These are phyloP conservation scores for Hypsizygus ulmarius DNA, from an alignment of 1,284 basidiomycete species.

Conservation along the genomic window DNA sequence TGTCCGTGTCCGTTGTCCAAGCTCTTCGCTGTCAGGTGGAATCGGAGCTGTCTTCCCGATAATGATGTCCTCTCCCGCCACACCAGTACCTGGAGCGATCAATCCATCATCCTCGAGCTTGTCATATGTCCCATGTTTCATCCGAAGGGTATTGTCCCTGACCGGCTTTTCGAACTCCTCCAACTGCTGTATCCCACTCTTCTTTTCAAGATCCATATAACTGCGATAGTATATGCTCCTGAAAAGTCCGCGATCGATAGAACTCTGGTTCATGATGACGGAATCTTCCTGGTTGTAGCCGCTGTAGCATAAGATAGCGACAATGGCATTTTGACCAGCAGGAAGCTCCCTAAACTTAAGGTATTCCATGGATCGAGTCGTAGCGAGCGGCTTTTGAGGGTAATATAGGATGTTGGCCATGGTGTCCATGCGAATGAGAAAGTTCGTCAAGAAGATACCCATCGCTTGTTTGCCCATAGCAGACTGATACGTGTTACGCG, in stretches of 20 bases:
- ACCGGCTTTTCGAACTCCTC: conserved; percentile 99
- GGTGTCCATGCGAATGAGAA: conserved; percentile 97
- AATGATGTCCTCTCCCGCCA: conserved; percentile 97
- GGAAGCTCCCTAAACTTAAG: conserved; percentile 97
- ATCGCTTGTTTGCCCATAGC: conserved; percentile 99
- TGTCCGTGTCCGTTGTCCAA: conserved; percentile 89
- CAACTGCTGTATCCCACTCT: conserved; percentile 86
- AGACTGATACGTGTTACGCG: conserved; percentile 98
- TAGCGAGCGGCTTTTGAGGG: conserved; percentile 97
- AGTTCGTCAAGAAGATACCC: conserved; percentile 98
- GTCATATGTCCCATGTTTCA: conserved; percentile 99
- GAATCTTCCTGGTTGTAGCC: conserved; percentile 99
- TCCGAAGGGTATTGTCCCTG: conserved; percentile 88
- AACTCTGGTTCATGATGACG: conserved; percentile 99
- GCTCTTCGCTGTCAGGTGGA: conserved; percentile 93
- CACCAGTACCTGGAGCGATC: conserved; percentile 93
- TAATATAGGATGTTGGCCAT: conserved; percentile 99
- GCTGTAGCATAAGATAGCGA: conserved; percentile 98
- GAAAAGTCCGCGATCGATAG: conserved; percentile 97
- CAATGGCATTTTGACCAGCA: conserved; percentile 97
- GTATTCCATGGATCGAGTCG: conserved; percentile 98
- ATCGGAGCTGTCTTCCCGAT: conserved; percentile 99
- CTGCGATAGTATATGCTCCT: conserved; percentile 98
- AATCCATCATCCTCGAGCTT: conserved; percentile 97
- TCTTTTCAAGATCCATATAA: conserved; percentile 98